Percentiles rank a stretch among this genome's conserved stretches.
Evolutionary conservation across 1,284 basidiomycete species (phyloP).

Genomic region (Austroboletus rostrupii): DNA sequence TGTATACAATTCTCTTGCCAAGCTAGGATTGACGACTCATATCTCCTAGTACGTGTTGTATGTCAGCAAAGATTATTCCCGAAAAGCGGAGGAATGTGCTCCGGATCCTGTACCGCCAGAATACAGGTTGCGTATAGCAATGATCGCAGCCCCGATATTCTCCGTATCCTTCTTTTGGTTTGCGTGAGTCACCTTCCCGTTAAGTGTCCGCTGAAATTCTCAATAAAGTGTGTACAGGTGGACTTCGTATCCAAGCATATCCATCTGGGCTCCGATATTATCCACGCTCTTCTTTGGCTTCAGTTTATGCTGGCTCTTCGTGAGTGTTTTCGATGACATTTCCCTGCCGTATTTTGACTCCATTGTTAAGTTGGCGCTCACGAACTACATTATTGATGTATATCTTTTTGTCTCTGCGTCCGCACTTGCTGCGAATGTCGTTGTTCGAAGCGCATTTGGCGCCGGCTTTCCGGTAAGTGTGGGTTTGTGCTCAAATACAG

Average conservation of each 20-base stretch:
- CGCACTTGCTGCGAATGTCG: slow-evolving; percentile 53
- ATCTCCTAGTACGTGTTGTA: slow-evolving; percentile 43
- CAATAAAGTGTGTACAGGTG: slow-evolving; percentile 32
- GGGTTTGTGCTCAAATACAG: background rate
- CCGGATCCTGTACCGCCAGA: slow-evolving; percentile 64
- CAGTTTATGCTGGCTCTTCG: slow-evolving; percentile 55
- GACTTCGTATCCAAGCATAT: slow-evolving; percentile 52
- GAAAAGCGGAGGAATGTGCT: slow-evolving; percentile 41
- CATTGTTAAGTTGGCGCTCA: slow-evolving; percentile 39
- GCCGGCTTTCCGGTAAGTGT: slow-evolving; percentile 53
- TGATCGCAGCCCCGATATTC: slow-evolving; percentile 55
- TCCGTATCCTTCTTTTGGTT: slow-evolving; percentile 67
- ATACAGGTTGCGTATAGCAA: slow-evolving; percentile 52
- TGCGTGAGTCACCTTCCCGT: slow-evolving; percentile 38
- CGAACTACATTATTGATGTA: slow-evolving; percentile 60
- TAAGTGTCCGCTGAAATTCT: background rate
- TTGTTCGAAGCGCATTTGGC: slow-evolving; percentile 53
- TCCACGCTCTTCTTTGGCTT: slow-evolving; percentile 51
- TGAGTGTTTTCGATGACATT: slow-evolving; percentile 30
- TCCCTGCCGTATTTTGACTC: slow-evolving; percentile 1
- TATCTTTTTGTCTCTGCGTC: slow-evolving; percentile 56
- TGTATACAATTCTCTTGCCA: slow-evolving; percentile 29
- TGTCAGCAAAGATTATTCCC: slow-evolving; percentile 52
- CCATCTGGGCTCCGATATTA: slow-evolving; percentile 56
- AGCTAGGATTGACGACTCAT: slow-evolving; percentile 18